These are phyloP conservation scores for Boletus sp. DNA, from an alignment of 1,284 basidiomycete species.

Conservation along the genomic window DNA sequence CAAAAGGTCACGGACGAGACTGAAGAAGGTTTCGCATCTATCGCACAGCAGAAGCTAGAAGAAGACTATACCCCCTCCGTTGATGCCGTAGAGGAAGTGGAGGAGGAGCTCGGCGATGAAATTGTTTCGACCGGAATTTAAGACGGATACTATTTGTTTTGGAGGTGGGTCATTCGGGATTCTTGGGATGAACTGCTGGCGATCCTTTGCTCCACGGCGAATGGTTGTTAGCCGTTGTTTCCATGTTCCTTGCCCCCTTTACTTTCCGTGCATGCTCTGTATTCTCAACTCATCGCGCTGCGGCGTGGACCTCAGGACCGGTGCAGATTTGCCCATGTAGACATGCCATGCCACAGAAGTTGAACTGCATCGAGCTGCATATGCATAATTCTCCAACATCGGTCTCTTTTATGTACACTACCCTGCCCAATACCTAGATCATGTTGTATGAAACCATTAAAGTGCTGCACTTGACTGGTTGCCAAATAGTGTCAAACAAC, in stretches of 20 bases:
- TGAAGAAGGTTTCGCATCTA: conserved; percentile 32
- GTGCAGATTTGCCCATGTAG: not conserved
- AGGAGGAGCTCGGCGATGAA: conserved; percentile 26
- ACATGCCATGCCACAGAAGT: not conserved
- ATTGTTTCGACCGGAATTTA: conserved; percentile 4
- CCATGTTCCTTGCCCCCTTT: conserved; percentile 44
- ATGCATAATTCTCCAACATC: not conserved
- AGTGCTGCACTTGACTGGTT: too few species aligned
- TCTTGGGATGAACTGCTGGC: conserved; percentile 35
- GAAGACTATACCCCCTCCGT: conserved; percentile 21
- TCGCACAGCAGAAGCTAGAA: conserved; percentile 31
- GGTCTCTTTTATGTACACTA: not conserved
- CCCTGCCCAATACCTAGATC: not conserved
- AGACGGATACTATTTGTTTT: conserved; percentile 7
- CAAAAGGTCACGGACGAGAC: conserved; percentile 29
- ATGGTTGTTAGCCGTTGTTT: conserved; percentile 34
- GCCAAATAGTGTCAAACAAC: conserved; percentile 29
- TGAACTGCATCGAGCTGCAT: too few species aligned
- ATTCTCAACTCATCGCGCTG: conserved; percentile 12
- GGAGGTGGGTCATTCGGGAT: conserved; percentile 18
- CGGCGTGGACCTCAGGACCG: not conserved
- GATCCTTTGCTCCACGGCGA: conserved; percentile 32
- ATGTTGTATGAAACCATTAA: too few species aligned
- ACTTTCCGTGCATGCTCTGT: not conserved
- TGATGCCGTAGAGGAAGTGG: conserved; percentile 18